Base-by-base conservation (phyloP, 2,329 filamentous ascomycete genomes). In the Calcarisporium arbuscula region DNA sequence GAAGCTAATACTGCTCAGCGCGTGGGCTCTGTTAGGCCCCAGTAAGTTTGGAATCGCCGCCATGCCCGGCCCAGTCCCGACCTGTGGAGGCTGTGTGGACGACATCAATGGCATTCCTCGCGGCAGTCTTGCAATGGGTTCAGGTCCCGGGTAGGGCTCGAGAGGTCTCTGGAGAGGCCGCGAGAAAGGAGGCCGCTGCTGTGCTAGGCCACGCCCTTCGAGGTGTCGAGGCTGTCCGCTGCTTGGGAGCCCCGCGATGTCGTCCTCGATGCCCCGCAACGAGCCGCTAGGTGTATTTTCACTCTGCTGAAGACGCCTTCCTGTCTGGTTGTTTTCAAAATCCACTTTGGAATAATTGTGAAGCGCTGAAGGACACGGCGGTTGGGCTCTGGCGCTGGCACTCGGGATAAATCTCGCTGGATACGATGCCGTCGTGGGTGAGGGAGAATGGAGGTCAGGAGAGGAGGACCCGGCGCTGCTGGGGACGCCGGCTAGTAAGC, bases 41-140 rank as follows among this genome's bases (percentile, higher is more conserved):
- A 57, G 25, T 2, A 56, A 42, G 32, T 56, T 57, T 4, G 52
- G 50, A 12, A 56, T 43, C 19, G 32, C 38, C 15, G 39, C 32
- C 16, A 34, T 28, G 30, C 35, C 26, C n/a, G 35, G 15, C 21
- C 25, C 28, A 23, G 36, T 23, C 14, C 21, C 18, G 11, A 27
- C 19, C 15, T 10, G 8, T 21, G 29, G 17, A 12, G 18, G 15
- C 16, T 14, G 19, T 20, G 15, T 21, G 20, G 29, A 21, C 10
- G 16, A 16, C 12, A 10, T 31, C n/a, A 16, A 9, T 12, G 19
- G 15, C 23, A n/a, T 15, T 20, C 11, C 19, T 19, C n/a, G 12
- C n/a, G n/a, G n/a, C n/a, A n/a, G n/a, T n/a, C n/a, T n/a, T n/a
- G n/a, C n/a, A n/a, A n/a, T n/a, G n/a, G 17, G 14, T 27, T 12